Evolutionary conservation across 345 rosid species (phyloP), one percentile per base, ranked within the genome.

Genomic region (Populus nigra): DNA sequence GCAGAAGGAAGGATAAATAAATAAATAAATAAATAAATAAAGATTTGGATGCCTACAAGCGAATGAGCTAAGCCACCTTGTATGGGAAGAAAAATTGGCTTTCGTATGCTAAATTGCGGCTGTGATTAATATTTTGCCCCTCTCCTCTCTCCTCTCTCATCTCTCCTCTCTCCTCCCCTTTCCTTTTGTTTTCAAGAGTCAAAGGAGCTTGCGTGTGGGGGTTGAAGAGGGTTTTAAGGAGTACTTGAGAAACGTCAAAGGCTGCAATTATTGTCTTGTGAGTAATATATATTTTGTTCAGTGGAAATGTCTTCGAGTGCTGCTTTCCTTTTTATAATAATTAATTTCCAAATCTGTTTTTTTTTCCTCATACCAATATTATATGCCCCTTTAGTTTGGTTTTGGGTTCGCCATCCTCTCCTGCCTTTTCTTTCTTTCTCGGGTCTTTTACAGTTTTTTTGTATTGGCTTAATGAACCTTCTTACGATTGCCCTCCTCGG

Each of bases 181-280:
- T 29, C 7, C 71, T 65, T 70, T 73, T 71, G 73, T 69, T 41
- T 15, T 75, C 0, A 33, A 61, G 84, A 79, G 90, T 87, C 88
- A 86, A 86, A 87, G 88, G 82, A 86, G 89, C 65, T 86, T 87
- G 92, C 91, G 92, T 85, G 92, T 83, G 86, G 87, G 83, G 80
- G 87, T 78, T 72, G 79, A 79, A 82, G 89, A 85, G 80, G 83
- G 73, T 78, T 83, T 80, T 20, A 65, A 25, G 88, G 86, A 69
- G 84, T 1, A 77, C 79, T 80, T 73, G 71, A 81, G 89, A 84
- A 84, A 83, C 90, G 89, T 89, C 89, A 88, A 87, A 85, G 90
- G 79, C 84, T 80, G 86, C 90, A 85, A 91, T 87, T 77, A 89
- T 90, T 85, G 87, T 76, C 78, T 79, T 87, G 87, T 83, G 83